Base-by-base conservation (phyloP, 495 filamentous ascomycete genomes). In the Glonium stellatum region DNA sequence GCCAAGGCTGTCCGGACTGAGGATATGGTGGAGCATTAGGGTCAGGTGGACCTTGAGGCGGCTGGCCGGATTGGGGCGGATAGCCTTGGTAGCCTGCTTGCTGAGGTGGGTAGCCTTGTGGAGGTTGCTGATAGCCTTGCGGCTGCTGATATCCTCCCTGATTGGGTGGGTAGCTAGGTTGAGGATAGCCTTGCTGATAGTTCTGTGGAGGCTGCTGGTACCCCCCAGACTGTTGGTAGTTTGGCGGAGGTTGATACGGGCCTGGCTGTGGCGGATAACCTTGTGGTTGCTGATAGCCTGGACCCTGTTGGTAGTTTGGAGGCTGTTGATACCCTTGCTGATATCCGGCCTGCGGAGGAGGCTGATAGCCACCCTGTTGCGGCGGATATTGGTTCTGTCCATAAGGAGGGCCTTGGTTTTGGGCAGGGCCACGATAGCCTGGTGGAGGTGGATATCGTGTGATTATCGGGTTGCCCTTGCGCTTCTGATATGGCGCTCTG, bases 391-490 rank as follows among this genome's bases (percentile, higher is more conserved):
- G 59, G 23, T 53, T 57, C 19, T 50, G 62, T 9, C 35, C 15
- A 1, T 41, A 52, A n/a, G 44, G 58, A 31, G 61, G 52, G 5
- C 47, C 58, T 50, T 58, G 64, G 22, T 59, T 62, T 23, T 57
- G 61, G 25, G 60, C 62, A 36, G 69, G 70, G 15, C 61, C 65
- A 42, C 57, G 65, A 65, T 75, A 75, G 4, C 71, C 71, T 34
- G 71, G 73, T 22, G 73, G 73, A 15, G 73, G 73, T 35, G 72
- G 60, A 51, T 73, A 75, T 27, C 66, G 55, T 5, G 73, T 75
- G 58, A 75, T 73, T 62, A 74, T 62, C 4, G 72, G 70, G 59
- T 72, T 71, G n/a, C 67, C 67, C 47, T 74, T 75, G 63, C 73
- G 74, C 22, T 70, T 44, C 39, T 44, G 39, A 44, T 44, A 44